Percentiles rank a stretch among this genome's conserved stretches.
Conservation (phyloP, 179 eudicot species). For the Corrigiola litoralis region DNA sequence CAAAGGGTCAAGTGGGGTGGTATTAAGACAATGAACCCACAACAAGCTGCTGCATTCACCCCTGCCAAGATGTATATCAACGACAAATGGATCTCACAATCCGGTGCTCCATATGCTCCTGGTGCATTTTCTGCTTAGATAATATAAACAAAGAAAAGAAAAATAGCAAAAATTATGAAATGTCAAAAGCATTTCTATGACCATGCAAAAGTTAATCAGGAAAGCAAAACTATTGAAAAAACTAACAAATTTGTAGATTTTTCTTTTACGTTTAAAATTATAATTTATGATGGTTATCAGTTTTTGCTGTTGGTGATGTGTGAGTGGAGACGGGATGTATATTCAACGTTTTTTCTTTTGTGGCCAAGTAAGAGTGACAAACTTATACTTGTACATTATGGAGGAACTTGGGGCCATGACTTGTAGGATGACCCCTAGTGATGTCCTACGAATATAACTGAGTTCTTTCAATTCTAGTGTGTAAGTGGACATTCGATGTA, state of each 20-base stretch:
- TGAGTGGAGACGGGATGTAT: slow-evolving; percentile 3
- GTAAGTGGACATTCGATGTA: too few species aligned
- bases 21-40: slow-evolving; percentile 19
- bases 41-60: slow-evolving; percentile 21
- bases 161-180: background rate
- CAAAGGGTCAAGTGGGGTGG: slow-evolving; percentile 38
- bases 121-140: slow-evolving; percentile 17
- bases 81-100: slow-evolving; percentile 28
- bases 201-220: too few species aligned
- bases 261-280: background rate
- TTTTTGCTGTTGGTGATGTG: slow-evolving; percentile 7
- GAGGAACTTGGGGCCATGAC: too few species aligned
- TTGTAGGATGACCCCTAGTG: too few species aligned
- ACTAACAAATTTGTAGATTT: background rate
- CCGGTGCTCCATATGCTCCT: slow-evolving; percentile 30
- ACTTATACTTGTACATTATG: too few species aligned
- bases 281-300: background rate
- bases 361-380: too few species aligned
- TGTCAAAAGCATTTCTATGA: background rate
- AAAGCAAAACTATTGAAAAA: background rate
- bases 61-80: slow-evolving; percentile 23
- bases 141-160: too few species aligned
- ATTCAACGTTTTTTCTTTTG: background rate
- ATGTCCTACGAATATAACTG: too few species aligned
- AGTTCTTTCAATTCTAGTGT: too few species aligned